Base-by-base conservation (phyloP, 495 filamentous ascomycete species). In the Penicillium malachiteum region DNA sequence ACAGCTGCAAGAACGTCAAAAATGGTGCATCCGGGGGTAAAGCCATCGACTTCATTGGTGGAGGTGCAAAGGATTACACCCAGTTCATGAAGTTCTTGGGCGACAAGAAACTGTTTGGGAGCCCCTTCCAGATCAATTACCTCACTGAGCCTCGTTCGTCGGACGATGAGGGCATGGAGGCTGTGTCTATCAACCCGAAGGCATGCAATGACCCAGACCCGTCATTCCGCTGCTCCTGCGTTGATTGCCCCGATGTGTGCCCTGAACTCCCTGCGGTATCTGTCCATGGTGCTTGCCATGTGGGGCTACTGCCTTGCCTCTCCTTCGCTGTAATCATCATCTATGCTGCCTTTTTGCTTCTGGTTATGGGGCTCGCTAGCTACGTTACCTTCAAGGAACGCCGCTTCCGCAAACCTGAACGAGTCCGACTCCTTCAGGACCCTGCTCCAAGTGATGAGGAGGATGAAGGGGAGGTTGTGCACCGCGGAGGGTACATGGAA, bases 1-100 rank as follows among this genome's bases (percentile, higher is more conserved):
- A 96, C 67, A 97, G 94, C 68, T 98, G 94, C 76, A 98, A 97
- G 71, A 90, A 97, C 69, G 91, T 98, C 67, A 97, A 97, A 66
- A 96, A 97, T 64, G 94, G 93, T 13, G 87, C 90, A 3, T 92
- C 95, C 3, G 95, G 95, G 57, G 86, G 88, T 17, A 88, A 87
- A 61, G 92, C 92, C 10, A 98, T 98, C 80, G 87, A 91, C 56
- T 86, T 97, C 58, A 96, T 97, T 57, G 95, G 94, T 8, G 95
- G 94, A 10, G 91, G 92, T 26, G 95, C 94, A 16, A 96, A 94
- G 76, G 87, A 96, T 65, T 96, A 92, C 71, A 79, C 81, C 0
- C 78, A 86, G 31, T 89, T 98, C 62, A 67, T 98, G 54, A 89
- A 87, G 59, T 98, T 96, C 66, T 71, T 98, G n/a, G 94, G 94